Base-by-base conservation (phyloP, 495 filamentous ascomycete genomes). In the Trichodelitschia bisporula region DNA sequence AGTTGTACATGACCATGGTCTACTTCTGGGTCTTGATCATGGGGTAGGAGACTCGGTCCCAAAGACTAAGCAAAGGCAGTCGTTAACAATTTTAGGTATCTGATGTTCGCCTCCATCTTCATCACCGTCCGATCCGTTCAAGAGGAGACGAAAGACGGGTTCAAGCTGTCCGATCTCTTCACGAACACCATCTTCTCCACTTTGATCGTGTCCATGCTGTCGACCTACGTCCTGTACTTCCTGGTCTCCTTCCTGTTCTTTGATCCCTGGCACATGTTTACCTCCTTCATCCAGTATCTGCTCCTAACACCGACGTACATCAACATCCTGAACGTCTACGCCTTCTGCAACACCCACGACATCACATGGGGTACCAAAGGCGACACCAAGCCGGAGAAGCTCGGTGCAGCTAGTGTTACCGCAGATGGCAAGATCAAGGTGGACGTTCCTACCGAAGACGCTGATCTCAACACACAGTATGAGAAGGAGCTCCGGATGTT, bases 181-280 rank as follows among this genome's bases (percentile, higher is more conserved):
- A 69, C 67, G 37, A 91, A 95, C 52, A 56, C 68, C 29, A 61
- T 86, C 26, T 95, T 99, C 61, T 83, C 83, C 51, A 84, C 79
- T 15, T 64, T 99, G 27, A 79, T 99, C 40, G 65, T 99, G 11
- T 91, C 80, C 1, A 63, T 93, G 38, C 59, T 70, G 19, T 86
- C 83, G 2, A 99, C 89, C 18, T 99, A 90, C 52, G 56, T 86
- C 39, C 72, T 99, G 45, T 99, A 82, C 69, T 69, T 99, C 30
- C 47, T 95, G 23, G 72, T 77, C 3, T 91, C 82, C 9, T 64
- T 99, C 37, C 61, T 95, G 40, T 95, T 95, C 67, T 71, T 99
- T 51, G 89, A 99, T 48, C 89, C 89, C 1, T 99, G 83, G 83
- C 89, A 99, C 51, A 91, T 99, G 77, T 64, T 92, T 55, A 97